Conservation (phyloP, 345 rosid species). For the Brassica napus region DNA sequence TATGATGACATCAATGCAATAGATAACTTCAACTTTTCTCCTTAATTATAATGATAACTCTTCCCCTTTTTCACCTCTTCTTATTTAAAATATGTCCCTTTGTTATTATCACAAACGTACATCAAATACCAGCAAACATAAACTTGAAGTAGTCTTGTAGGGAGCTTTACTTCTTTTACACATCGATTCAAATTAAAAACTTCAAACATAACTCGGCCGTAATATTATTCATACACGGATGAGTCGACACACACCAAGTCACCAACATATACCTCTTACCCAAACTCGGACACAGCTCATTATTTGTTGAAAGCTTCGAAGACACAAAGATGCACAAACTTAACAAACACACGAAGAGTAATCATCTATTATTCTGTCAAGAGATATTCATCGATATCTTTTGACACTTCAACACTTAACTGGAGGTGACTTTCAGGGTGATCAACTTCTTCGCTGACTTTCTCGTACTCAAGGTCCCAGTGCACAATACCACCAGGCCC, state of each 20-base stretch:
- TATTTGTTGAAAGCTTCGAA: not conserved
- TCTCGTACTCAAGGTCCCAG: not conserved
- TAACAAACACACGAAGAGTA: not conserved
- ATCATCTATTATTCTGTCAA: constrained; percentile 17
- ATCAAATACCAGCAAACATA: not conserved
- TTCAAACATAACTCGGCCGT: not conserved
- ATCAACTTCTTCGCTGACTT: not conserved
- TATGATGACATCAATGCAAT: too few relatives aligned
- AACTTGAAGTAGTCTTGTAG: not conserved
- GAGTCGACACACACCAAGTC: not conserved
- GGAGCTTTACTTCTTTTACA: not conserved
- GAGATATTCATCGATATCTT: constrained; percentile 39
- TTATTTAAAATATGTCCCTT: too few relatives aligned
- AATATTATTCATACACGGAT: not conserved
- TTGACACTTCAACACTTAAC: constrained; percentile 25
- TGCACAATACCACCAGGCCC: constrained; percentile 25
- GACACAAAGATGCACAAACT: not conserved
- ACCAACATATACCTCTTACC: not conserved
- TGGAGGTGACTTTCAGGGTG: constrained; percentile 37
- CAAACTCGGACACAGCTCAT: not conserved
- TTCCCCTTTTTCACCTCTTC: too few relatives aligned
- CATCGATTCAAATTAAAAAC: not conserved
- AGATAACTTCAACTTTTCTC: too few relatives aligned
- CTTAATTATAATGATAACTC: too few relatives aligned
- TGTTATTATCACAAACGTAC: not conserved